These are phyloP conservation scores for Salix exigua DNA, from an alignment of 345 rosid genomes.

Conservation along the genomic window DNA sequence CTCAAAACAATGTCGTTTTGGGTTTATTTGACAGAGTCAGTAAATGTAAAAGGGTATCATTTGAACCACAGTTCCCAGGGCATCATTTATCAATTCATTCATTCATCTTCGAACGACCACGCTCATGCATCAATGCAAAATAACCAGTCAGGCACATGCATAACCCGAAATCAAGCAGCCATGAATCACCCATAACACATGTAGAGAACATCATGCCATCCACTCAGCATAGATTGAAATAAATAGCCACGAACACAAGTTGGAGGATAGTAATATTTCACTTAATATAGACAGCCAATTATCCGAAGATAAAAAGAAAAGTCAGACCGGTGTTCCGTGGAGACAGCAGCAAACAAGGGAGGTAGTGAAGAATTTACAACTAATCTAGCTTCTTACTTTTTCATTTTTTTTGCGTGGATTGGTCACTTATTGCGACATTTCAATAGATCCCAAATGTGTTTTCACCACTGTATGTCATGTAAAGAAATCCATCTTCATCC, in stretches of 20 bases:
- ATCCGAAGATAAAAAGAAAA: background rate
- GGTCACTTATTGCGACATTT: slow-evolving; percentile 26
- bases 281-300: background rate
- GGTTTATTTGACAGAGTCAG: background rate
- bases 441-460: slow-evolving; percentile 71
- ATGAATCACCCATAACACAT: background rate
- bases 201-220: background rate
- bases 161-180: background rate
- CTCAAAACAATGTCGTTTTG: background rate
- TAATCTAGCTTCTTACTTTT: slow-evolving; percentile 7
- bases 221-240: background rate
- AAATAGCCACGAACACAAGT: background rate
- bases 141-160: background rate
- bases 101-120: background rate
- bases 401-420: slow-evolving; percentile 2
- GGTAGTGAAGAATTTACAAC: slow-evolving; percentile 31
- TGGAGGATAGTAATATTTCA: background rate
- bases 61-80: background rate
- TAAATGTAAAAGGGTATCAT: background rate
- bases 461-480: slow-evolving; percentile 98
- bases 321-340: background rate
- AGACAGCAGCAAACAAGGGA: background rate
- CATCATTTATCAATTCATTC: background rate
- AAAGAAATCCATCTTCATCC: slow-evolving; percentile 96
- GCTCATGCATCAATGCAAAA: background rate